These are phyloP conservation scores for Lactifluus rugatus DNA, from an alignment of 768 basidiomycete species.

Conservation along the genomic window DNA sequence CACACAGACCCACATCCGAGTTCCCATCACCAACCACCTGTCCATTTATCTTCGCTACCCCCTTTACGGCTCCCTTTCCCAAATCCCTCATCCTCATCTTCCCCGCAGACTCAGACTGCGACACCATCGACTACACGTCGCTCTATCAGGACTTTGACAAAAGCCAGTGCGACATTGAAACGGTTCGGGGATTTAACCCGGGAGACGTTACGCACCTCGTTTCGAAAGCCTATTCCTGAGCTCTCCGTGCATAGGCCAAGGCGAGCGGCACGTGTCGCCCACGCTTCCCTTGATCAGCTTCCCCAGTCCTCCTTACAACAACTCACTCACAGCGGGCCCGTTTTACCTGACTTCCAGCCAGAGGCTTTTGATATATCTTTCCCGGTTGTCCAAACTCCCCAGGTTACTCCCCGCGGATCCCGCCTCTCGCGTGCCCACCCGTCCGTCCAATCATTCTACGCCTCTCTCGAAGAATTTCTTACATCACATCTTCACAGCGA, in stretches of 20 bases:
- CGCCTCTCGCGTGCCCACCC: conserved; percentile 9
- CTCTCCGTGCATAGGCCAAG: conserved; percentile 3
- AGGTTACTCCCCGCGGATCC: conserved; percentile 7
- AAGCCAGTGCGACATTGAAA: conserved; percentile 14
- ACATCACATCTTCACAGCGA: conserved; percentile 15
- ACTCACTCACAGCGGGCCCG: neutral
- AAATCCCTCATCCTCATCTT: neutral
- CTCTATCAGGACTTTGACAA: conserved; percentile 16
- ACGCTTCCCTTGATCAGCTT: conserved; percentile 13
- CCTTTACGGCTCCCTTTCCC: conserved; percentile 12
- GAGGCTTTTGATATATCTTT: conserved; percentile 19
- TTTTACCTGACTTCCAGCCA: conserved; percentile 16
- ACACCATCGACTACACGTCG: conserved; percentile 13
- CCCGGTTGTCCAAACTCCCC: conserved; percentile 12
- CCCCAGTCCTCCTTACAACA: conserved; percentile 4
- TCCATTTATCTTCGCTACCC: conserved; percentile 1
- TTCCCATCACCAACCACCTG: neutral
- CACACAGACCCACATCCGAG: neutral
- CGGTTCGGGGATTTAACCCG: conserved; percentile 17
- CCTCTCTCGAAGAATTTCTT: conserved; percentile 20
- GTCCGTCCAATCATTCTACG: conserved; percentile 21
- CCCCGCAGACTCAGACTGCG: conserved; percentile 4
- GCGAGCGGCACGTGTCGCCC: conserved; percentile 11
- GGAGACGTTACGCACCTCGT: conserved; percentile 17
- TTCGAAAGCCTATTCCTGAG: conserved; percentile 16